Conservation (phyloP, 345 rosid genomes). For the Eucalyptus sideroxylon region DNA sequence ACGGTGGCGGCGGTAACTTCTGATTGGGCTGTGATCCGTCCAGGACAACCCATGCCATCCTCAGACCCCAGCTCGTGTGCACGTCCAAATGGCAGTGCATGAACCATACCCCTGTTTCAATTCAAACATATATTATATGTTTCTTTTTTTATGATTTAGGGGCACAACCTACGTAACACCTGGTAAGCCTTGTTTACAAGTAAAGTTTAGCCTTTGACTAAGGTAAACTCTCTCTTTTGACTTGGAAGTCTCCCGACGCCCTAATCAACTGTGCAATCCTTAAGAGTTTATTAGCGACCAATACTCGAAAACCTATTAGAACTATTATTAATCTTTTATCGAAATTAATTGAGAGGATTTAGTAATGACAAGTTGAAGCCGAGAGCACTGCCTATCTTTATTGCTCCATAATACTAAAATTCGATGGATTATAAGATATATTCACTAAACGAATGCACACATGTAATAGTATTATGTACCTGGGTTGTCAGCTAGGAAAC, state of each 20-base stretch:
- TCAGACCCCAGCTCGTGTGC: conserved; percentile 62
- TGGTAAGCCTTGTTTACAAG: not conserved
- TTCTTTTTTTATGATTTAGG: not conserved
- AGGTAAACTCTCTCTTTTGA: not conserved
- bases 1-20: conserved; percentile 56
- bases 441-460: not conserved
- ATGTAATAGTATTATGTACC: not conserved
- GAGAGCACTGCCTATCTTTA: not conserved
- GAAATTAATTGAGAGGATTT: not conserved
- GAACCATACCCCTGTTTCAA: conserved; percentile 43
- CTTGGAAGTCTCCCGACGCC: not conserved
- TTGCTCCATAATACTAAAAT: not conserved
- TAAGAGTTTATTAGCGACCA: not conserved
- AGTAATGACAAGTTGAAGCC: not conserved
- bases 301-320: not conserved
- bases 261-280: not conserved
- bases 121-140: not conserved
- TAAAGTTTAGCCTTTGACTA: not conserved
- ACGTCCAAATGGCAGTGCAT: conserved; percentile 70
- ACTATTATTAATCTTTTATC: not conserved
- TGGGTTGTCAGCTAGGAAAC: conserved; percentile 66
- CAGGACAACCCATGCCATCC: conserved; percentile 67
- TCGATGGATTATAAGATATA: not conserved
- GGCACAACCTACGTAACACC: not conserved
- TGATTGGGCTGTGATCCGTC: conserved; percentile 57